Evolutionary conservation across 768 basidiomycete genomes (phyloP), one percentile per base, ranked within the genome.

Genomic region (Termitomyces sp.): DNA sequence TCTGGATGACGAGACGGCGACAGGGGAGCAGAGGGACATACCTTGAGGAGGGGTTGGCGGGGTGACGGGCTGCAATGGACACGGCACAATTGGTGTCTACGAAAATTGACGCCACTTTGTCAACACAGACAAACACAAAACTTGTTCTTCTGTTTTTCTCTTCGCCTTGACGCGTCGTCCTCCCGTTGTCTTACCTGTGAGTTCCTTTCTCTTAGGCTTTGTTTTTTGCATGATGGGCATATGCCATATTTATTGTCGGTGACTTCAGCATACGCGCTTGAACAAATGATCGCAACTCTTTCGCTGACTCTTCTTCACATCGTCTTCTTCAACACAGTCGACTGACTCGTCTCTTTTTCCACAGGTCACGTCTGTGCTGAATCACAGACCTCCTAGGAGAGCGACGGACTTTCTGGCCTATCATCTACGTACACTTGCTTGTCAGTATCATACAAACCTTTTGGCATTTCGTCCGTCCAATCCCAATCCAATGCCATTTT

Each of bases 221-320:
- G 46, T 39, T 9, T 20, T 45, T 54, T 48, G 60, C n/a, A 78
- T 84, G 86, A 86, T 86, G 84, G 77, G 75, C 67, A 65, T 65
- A 67, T 69, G 74, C 77, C 75, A 65, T 81, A 89, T 89, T 88
- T 90, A 87, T 89, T 90, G 87, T 89, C 86, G 75, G 77, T 85
- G 86, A 86, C 73, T 66, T 66, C 71, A 75, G 45, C 62, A 39
- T 55, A 60, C 38, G 40, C 54, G 49, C 46, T 65, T 64, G 58
- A 59, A 66, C 51, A 55, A 64, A 71, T 87, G 87, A 88, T 83
- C 76, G 73, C 78, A 84, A 75, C 52, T 62, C 68, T 73, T 72
- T 76, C 66, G 63, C 82, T 87, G 86, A 86, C 62, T 52, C 13
- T 42, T 48, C 36, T 36, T 24, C 11, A 11, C 33, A 48, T 24